Base-by-base conservation (phyloP, 306 rosid species). In the Fagus sylvatica region DNA sequence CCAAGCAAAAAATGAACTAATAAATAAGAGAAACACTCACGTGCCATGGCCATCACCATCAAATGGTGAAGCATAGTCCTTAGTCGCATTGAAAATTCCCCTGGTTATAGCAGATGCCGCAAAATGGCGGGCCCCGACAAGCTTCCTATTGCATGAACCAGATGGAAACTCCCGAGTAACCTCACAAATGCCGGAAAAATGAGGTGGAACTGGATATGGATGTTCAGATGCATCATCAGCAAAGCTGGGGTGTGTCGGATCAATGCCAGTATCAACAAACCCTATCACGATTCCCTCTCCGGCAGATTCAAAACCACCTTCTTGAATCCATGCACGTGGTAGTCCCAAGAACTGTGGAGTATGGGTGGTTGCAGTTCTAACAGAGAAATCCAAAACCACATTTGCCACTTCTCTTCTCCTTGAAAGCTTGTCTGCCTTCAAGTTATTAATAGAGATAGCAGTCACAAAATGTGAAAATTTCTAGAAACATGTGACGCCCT, bases 1-100 rank as follows among this genome's bases (percentile, higher is more conserved):
- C 48, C 30, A 39, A 65, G 48, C 48, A 13, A 17, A 37, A 46
- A 16, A 65, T 37, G 17, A 36, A 37, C 10, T 37, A 15, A 16
- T 6, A 65, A 19, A 84, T 30, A 53, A 42, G 30, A 81, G 68
- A 71, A 79, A 83, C 33, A 80, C 99, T 91, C 89, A 96, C 99
- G 99, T 91, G 88, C 99, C 99, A 80, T 96, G 99, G 85, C 99
- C 99, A 85, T 93, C 98, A 0, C 91, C 99, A 76, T 96, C 98
- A 80, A 96, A 91, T 30, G 99, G 99, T 39, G 99, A 96, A 76
- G 99, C 97, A 78, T 86, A 96, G 87, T 96, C 99, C 84, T 93
- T 87, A 75, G 91, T 69, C 64, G 88, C 48, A 79, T 96, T 93
- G 81, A 96, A 96, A 80, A 96, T 86, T 83, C 99, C 99, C 64